Conservation (phyloP, 2,329 filamentous ascomycete genomes). For the Colletotrichum lini region DNA sequence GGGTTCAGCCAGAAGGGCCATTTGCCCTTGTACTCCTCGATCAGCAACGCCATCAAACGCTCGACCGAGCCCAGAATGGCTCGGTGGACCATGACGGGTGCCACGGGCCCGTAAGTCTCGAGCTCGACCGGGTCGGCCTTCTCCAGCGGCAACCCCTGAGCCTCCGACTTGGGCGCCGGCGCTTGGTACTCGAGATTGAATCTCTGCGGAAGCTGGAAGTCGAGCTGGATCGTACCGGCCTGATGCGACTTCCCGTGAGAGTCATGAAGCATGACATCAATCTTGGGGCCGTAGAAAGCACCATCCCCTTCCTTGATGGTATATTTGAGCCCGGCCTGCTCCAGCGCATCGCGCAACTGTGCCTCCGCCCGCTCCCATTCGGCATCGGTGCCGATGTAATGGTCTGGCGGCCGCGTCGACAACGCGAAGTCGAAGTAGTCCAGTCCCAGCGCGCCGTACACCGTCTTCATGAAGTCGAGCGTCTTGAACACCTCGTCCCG, state of each 20-base stretch:
- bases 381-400: slow-evolving; percentile 81
- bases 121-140: slow-evolving; percentile 22
- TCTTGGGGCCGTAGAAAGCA: slow-evolving; percentile 93
- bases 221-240: slow-evolving; percentile 89
- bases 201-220: slow-evolving; percentile 89
- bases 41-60: slow-evolving; percentile 86
- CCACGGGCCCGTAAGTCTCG: slow-evolving; percentile 69
- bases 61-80: slow-evolving; percentile 89
- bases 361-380: slow-evolving; percentile 69
- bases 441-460: slow-evolving; percentile 79
- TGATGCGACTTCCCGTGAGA: slow-evolving; percentile 89
- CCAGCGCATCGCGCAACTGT: slow-evolving; percentile 58
- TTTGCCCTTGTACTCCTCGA: slow-evolving; percentile 84
- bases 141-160: slow-evolving; percentile 63
- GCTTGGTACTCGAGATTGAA: slow-evolving; percentile 84
- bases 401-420: slow-evolving; percentile 82
- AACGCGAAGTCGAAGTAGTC: slow-evolving; percentile 82
- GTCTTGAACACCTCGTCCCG: slow-evolving; percentile 80
- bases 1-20: slow-evolving; percentile 95
- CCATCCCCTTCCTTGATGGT: slow-evolving; percentile 85
- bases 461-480: slow-evolving; percentile 80
- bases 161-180: slow-evolving; percentile 75
- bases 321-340: slow-evolving; percentile 82
- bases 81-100: slow-evolving; percentile 86
- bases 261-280: slow-evolving; percentile 86